Evolutionary conservation across 176 grass and related monocot genomes (phyloP).

Genomic region (Dendrocalamus sinicus): DNA sequence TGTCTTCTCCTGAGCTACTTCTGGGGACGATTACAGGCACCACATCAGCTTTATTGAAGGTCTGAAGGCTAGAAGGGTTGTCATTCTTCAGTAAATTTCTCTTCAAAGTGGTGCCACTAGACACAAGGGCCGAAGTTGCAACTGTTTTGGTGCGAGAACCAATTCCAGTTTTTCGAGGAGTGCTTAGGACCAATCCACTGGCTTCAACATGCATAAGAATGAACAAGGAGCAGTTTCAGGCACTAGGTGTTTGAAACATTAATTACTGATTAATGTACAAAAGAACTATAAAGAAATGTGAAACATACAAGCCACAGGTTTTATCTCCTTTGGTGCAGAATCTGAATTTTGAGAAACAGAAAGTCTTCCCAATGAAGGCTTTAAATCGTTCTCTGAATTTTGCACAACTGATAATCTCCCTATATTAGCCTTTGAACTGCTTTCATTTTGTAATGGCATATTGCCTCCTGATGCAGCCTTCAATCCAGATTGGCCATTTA

Average conservation of each 20-base stretch:
- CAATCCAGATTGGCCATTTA: too few species aligned
- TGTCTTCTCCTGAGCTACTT: neutral
- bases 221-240: neutral
- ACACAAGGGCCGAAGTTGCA: neutral
- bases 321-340: neutral
- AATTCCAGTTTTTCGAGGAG: neutral
- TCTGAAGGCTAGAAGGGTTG: neutral
- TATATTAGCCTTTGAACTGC: neutral
- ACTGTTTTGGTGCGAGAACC: neutral
- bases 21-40: neutral
- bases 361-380: neutral
- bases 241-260: neutral
- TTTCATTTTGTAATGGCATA: too few species aligned
- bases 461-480: too few species aligned
- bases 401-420: neutral
- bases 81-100: neutral
- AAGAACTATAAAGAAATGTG: neutral
- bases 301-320: neutral
- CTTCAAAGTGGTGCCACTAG: neutral
- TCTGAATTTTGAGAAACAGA: neutral
- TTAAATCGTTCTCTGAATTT: neutral
- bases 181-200: neutral
- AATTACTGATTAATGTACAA: neutral
- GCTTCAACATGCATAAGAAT: neutral
- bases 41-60: neutral